These are phyloP conservation scores for Oropetium thomaeum DNA, from an alignment of 176 grass and related monocot species.

Conservation along the genomic window DNA sequence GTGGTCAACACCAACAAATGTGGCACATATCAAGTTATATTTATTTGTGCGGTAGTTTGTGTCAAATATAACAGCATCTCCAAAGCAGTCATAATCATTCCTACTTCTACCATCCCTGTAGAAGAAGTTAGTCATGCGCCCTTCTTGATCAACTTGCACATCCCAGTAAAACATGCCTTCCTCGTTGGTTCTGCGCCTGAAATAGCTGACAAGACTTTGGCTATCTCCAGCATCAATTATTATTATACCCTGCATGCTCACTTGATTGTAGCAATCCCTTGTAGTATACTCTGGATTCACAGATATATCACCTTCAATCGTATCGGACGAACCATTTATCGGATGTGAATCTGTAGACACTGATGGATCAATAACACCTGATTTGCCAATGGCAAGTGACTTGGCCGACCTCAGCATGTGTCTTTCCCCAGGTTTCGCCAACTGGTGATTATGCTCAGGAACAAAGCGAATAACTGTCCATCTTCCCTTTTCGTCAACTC, in stretches of 20 bases:
- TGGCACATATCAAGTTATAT: constrained; percentile 61
- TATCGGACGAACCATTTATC: constrained; percentile 39
- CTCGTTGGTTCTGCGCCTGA: constrained; percentile 71
- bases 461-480: constrained; percentile 84
- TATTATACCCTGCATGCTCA: constrained; percentile 42
- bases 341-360: constrained; percentile 27
- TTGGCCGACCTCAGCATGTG: constrained; percentile 77
- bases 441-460: constrained; percentile 73
- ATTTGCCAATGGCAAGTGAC: constrained; percentile 59
- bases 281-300: constrained; percentile 52
- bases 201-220: constrained; percentile 74
- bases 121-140: constrained; percentile 71
- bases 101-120: constrained; percentile 74
- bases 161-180: constrained; percentile 95
- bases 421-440: constrained; percentile 83
- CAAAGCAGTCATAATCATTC: constrained; percentile 84
- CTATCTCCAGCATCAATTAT: constrained; percentile 62
- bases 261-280: constrained; percentile 77
- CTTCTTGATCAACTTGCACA: constrained; percentile 76
- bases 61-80: constrained; percentile 81
- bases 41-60: constrained; percentile 66
- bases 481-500: constrained; percentile 67
- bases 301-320: constrained; percentile 30
- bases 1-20: constrained; percentile 82
- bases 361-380: constrained; percentile 45